Evolutionary conservation across 345 rosid genomes (phyloP).

Genomic region (Punica granatum): DNA sequence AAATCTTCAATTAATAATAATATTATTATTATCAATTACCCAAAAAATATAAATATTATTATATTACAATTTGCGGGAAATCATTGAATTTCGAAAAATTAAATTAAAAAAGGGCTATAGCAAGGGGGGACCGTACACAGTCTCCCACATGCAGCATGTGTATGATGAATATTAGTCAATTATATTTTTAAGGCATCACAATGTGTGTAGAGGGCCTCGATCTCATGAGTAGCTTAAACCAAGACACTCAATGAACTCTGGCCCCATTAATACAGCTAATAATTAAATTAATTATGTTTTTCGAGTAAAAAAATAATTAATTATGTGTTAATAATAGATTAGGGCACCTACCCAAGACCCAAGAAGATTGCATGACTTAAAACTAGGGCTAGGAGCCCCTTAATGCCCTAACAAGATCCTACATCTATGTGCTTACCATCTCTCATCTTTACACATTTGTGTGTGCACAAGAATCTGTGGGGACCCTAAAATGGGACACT

Average conservation of each 20-base stretch:
- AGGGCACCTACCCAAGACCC: constrained; percentile 27
- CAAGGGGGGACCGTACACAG: constrained; percentile 43
- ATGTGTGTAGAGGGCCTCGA: background rate
- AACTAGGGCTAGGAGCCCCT: background rate
- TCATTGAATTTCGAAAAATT: constrained; percentile 14
- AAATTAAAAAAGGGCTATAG: background rate
- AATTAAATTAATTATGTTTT: background rate
- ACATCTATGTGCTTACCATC: constrained; percentile 9
- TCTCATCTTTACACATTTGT: constrained; percentile 4
- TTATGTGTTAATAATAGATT: background rate
- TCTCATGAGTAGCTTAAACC: constrained; percentile 17
- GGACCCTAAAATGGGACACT: constrained; percentile 11
- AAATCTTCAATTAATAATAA: no score
- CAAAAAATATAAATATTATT: background rate
- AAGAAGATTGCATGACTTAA: constrained; percentile 28
- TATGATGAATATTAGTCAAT: constrained; percentile 36
- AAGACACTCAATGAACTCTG: constrained; percentile 17
- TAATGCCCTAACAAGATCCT: background rate
- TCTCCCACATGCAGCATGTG: constrained; percentile 86
- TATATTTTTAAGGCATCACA: constrained; percentile 1
- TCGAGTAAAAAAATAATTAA: no score
- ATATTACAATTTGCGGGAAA: constrained; percentile 12
- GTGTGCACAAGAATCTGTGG: background rate
- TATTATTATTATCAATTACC: no score
- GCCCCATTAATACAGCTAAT: constrained; percentile 1